phyloP scores from a whole-genome alignment of 108 stramenopile genomes.

The Skeletonema potamos region DNA sequence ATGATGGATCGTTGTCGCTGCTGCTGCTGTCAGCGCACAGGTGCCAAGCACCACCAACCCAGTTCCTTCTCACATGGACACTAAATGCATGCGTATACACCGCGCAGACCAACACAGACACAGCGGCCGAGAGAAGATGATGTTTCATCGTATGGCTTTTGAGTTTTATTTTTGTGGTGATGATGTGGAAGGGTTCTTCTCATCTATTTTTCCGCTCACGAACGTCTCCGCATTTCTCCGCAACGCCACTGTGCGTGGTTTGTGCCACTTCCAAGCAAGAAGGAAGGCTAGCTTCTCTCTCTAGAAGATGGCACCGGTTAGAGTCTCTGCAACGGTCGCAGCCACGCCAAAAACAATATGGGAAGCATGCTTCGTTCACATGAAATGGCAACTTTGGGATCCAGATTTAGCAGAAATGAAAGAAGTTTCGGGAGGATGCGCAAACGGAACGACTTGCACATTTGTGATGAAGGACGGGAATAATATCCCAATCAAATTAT shows the following conservation, averaged over 20 bases:
- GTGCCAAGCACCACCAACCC: background rate
- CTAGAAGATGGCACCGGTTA: conserved; percentile 26
- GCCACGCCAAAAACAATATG: conserved; percentile 52
- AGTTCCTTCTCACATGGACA: background rate
- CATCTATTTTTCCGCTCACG: background rate
- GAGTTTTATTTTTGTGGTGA: background rate
- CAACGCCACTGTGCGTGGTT: too few relatives aligned
- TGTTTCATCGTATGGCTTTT: background rate
- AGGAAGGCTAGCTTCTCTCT: too few relatives aligned
- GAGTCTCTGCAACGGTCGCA: conserved; percentile 15
- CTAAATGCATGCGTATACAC: background rate
- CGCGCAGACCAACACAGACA: background rate
- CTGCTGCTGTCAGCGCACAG: background rate
- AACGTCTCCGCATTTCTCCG: too few relatives aligned
- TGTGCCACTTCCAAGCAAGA: too few relatives aligned
- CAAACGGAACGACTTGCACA: conserved; percentile 40
- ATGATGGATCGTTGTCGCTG: background rate
- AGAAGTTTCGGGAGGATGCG: conserved; percentile 35
- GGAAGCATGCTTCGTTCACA: conserved; percentile 44
- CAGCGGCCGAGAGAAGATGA: background rate
- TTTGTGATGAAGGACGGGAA: conserved; percentile 56
- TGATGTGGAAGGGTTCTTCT: background rate
- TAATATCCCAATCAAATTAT: conserved; percentile 27
- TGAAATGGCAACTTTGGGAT: conserved; percentile 59
- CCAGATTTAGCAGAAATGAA: conserved; percentile 34